A percentile compares a stretch with the other conserved stretches of the same genome.
These are phyloP conservation scores for Tetrahymena elliotti DNA, from an alignment of 73 alveolate genomes.

Conservation along the genomic window DNA sequence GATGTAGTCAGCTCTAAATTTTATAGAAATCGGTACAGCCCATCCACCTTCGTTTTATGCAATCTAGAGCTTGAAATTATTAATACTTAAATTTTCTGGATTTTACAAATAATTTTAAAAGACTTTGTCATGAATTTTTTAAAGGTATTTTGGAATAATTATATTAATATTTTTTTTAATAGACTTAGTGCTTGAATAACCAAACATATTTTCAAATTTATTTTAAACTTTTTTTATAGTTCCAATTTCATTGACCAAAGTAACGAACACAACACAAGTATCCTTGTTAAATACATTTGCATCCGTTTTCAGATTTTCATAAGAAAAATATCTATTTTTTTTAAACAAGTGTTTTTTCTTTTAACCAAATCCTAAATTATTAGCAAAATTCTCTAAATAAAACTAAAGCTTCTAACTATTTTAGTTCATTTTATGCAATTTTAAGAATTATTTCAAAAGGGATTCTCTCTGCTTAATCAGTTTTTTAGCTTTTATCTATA, in stretches of 20 bases:
- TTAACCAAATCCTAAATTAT: not conserved
- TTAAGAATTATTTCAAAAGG: not conserved
- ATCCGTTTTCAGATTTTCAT: not conserved
- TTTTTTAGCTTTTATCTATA: not conserved
- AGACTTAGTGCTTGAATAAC: not conserved
- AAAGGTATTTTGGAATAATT: not conserved
- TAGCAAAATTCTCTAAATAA: not conserved
- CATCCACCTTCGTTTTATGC: not conserved
- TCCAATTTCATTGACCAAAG: not conserved
- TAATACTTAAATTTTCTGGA: not conserved
- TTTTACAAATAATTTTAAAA: not conserved
- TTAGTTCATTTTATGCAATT: not conserved
- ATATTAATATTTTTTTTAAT: not conserved
- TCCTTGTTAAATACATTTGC: not conserved
- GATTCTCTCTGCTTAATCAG: not conserved
- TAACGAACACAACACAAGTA: not conserved
- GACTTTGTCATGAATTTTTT: not conserved
- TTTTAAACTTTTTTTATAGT: not conserved
- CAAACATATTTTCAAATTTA: not conserved
- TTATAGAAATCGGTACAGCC: not conserved
- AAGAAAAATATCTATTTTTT: not conserved
- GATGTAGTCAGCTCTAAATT: not conserved
- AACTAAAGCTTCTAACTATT: not conserved
- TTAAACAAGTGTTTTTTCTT: not conserved
- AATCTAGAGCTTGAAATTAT: not conserved